These are phyloP conservation scores for Globisporangium carolinianum DNA, from an alignment of 352 stramenopile species.

Conservation along the genomic window DNA sequence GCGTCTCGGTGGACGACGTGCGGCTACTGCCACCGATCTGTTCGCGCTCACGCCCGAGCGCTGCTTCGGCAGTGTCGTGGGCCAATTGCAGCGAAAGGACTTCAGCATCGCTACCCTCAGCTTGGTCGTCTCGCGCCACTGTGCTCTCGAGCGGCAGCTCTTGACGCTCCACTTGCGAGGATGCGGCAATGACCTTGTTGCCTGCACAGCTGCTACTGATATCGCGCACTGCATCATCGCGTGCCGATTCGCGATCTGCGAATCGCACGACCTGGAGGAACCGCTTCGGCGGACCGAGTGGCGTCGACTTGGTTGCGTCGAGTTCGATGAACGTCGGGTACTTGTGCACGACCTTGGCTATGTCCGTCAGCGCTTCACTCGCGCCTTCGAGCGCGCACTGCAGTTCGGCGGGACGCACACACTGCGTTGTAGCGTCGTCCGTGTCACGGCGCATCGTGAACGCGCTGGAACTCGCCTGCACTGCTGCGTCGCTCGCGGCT, in stretches of 20 bases:
- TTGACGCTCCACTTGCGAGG: no score
- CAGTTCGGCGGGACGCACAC: not conserved
- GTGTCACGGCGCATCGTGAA: not conserved
- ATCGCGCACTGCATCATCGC: no score
- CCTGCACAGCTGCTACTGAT: no score
- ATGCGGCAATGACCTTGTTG: no score
- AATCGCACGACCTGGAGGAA: constrained; percentile 32
- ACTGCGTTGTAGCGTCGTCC: constrained; percentile 4
- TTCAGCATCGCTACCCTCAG: no score
- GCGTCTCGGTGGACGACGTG: not conserved
- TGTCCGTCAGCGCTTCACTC: not conserved
- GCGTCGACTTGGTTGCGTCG: constrained; percentile 1
- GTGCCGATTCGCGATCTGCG: not conserved
- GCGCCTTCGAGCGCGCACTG: not conserved
- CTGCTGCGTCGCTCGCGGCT: not conserved
- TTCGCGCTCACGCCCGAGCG: not conserved
- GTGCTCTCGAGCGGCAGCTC: no score
- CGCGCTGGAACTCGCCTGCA: not conserved
- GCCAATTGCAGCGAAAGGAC: no score
- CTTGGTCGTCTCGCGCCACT: no score
- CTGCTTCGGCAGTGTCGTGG: no score
- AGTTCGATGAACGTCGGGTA: constrained; percentile 34
- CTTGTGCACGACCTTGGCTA: constrained; percentile 7
- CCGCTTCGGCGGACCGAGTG: constrained; percentile 14
- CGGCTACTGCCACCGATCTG: not conserved